Percentiles rank a stretch among this genome's conserved stretches.
Evolutionary conservation across 495 filamentous ascomycete species (phyloP).

Genomic region (Saxispiralis lemnorum): DNA sequence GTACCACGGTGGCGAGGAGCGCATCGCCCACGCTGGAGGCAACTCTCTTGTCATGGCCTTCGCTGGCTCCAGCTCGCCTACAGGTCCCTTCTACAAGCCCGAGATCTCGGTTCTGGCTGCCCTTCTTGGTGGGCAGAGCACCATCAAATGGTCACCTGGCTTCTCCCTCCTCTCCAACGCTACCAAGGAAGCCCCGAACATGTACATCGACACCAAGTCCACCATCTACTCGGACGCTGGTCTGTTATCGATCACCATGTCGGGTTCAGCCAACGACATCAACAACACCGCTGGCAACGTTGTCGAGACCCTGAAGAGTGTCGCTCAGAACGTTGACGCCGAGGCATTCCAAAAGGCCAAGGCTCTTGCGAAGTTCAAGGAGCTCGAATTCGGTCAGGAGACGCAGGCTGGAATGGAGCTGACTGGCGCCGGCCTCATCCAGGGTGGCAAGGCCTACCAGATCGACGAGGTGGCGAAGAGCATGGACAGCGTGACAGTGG

Average conservation of each 20-base stretch:
- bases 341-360: constrained; percentile 84
- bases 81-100: constrained; percentile 60
- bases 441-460: constrained; percentile 69
- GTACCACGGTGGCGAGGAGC: constrained; percentile 90
- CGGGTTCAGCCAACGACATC: constrained; percentile 51
- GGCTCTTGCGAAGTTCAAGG: constrained; percentile 83
- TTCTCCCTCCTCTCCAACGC: constrained; percentile 78
- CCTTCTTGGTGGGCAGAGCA: constrained; percentile 74
- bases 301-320: constrained; percentile 63
- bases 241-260: constrained; percentile 64
- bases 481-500: constrained; percentile 61
- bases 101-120: constrained; percentile 77
- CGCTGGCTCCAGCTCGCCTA: constrained; percentile 66
- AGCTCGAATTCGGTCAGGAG: constrained; percentile 66
- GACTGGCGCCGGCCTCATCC: constrained; percentile 60
- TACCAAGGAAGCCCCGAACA: constrained; percentile 44
- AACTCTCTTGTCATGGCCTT: constrained; percentile 79
- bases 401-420: constrained; percentile 47
- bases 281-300: constrained; percentile 41
- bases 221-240: constrained; percentile 85
- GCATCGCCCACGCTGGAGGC: constrained; percentile 50
- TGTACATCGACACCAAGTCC: constrained; percentile 52
- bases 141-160: constrained; percentile 88
- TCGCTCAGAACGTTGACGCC: constrained; percentile 47
- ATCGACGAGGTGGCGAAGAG: constrained; percentile 63